These are phyloP conservation scores for Austropuccinia psidii DNA, from an alignment of 1,284 basidiomycete genomes.

Conservation along the genomic window DNA sequence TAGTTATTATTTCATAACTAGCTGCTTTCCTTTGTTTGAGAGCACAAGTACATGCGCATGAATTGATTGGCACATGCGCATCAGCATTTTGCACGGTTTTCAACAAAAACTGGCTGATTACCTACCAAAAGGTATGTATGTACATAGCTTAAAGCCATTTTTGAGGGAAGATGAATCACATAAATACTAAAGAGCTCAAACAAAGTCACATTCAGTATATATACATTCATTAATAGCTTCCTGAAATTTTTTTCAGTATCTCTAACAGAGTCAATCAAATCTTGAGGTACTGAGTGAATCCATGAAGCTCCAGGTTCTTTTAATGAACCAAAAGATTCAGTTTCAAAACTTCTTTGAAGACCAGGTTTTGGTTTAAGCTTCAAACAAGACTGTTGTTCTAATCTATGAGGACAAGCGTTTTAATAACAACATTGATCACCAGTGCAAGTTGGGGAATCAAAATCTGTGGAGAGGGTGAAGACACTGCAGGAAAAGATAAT, in stretches of 20 bases:
- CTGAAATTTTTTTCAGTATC: conserved; percentile 91
- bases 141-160: no score
- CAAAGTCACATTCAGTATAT: conserved; percentile 96
- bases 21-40: no score
- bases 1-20: no score
- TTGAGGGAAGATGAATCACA: conserved; percentile 71
- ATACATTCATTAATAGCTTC: conserved; percentile 99
- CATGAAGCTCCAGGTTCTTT: conserved; percentile 90
- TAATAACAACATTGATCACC: conserved; percentile 88
- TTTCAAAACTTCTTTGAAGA: conserved; percentile 62
- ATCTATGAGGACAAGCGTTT: conserved; percentile 84
- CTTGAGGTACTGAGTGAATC: conserved; percentile 92
- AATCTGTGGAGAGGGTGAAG: conserved; percentile 92
- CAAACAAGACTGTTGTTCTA: conserved; percentile 86
- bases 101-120: no score
- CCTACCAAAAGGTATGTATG: no score
- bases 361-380: conserved; percentile 61
- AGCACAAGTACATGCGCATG: no score
- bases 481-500: conserved; percentile 82
- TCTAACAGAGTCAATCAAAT: conserved; percentile 82
- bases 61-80: no score
- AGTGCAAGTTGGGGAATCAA: conserved; percentile 96
- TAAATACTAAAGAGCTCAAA: conserved; percentile 94
- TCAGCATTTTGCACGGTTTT: no score
- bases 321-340: conserved; percentile 72